Evolutionary conservation across 2,329 filamentous ascomycete species (phyloP).

Genomic region (Talaromyces islandicus): DNA sequence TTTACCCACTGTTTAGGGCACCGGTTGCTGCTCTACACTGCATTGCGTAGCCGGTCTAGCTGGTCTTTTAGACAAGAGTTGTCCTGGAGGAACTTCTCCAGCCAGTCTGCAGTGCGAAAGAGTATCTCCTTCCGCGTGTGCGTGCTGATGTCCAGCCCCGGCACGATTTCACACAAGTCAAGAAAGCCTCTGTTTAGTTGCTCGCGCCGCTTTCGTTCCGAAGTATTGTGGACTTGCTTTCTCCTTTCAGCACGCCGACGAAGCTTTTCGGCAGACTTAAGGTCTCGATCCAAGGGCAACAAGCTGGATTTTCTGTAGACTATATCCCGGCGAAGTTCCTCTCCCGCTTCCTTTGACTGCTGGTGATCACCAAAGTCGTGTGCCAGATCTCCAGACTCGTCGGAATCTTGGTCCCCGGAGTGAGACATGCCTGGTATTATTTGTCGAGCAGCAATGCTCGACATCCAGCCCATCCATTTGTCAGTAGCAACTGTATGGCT

Average conservation of each 20-base stretch:
- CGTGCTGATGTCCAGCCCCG: not conserved
- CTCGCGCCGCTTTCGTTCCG: not conserved
- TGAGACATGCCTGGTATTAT: not conserved
- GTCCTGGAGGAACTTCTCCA: not conserved
- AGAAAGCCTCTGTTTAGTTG: not conserved
- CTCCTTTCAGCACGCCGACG: not conserved
- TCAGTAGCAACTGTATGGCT: not conserved
- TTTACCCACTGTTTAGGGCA: not conserved
- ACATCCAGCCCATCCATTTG: not conserved
- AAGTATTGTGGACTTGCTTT: not conserved
- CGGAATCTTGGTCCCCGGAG: not conserved
- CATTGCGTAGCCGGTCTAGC: not conserved
- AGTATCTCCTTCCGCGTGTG: not conserved
- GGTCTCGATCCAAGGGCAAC: not conserved
- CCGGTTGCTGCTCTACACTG: not conserved
- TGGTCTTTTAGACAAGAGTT: not conserved
- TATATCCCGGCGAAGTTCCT: not conserved
- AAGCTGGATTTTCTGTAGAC: not conserved
- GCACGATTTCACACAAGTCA: not conserved
- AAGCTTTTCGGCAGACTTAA: not conserved
- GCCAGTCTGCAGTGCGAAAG: not conserved
- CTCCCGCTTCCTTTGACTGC: not conserved
- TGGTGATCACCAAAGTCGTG: not conserved
- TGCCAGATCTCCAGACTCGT: not conserved
- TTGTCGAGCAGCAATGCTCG: not conserved